phyloP scores from a whole-genome alignment of 768 basidiomycete genomes.

The Agaricus blazei region DNA sequence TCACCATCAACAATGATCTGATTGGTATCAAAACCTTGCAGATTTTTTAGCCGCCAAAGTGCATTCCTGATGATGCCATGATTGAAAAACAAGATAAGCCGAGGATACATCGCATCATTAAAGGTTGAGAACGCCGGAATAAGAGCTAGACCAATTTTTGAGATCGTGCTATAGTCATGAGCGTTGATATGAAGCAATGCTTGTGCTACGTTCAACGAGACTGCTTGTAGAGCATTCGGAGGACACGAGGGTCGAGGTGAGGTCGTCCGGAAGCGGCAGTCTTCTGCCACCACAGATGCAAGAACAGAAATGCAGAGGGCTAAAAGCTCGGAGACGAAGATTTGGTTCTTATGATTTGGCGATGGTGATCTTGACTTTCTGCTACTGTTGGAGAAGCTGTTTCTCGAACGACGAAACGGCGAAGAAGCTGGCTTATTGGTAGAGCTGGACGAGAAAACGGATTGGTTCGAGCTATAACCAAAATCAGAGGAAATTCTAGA shows the following conservation, averaged over 20 bases:
- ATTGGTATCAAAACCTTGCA: slow-evolving; percentile 24
- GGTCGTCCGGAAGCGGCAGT: slow-evolving; percentile 62
- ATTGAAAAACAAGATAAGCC: slow-evolving; percentile 68
- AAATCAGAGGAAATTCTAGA: not conserved
- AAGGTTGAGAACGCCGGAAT: slow-evolving; percentile 77
- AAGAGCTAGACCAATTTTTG: slow-evolving; percentile 60
- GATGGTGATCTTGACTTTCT: slow-evolving; percentile 52
- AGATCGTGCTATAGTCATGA: slow-evolving; percentile 44
- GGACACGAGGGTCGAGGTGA: slow-evolving; percentile 61
- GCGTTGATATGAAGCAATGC: slow-evolving; percentile 54
- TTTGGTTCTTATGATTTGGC: slow-evolving; percentile 23
- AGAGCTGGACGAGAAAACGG: not conserved
- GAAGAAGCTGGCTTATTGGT: slow-evolving; percentile 18
- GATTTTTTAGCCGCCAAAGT: slow-evolving; percentile 39
- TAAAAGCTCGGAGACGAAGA: slow-evolving; percentile 47
- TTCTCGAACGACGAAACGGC: slow-evolving; percentile 41
- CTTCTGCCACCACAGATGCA: slow-evolving; percentile 62
- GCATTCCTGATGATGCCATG: slow-evolving; percentile 50
- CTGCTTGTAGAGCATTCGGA: slow-evolving; percentile 70
- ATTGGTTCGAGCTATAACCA: not conserved
- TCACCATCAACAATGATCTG: slow-evolving; percentile 8
- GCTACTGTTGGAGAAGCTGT: slow-evolving; percentile 35
- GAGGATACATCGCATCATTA: slow-evolving; percentile 51
- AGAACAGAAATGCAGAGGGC: slow-evolving; percentile 55
- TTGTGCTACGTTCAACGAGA: slow-evolving; percentile 67